These are phyloP conservation scores for Santalum album DNA, from an alignment of 164 flowering plant genomes.

Conservation along the genomic window DNA sequence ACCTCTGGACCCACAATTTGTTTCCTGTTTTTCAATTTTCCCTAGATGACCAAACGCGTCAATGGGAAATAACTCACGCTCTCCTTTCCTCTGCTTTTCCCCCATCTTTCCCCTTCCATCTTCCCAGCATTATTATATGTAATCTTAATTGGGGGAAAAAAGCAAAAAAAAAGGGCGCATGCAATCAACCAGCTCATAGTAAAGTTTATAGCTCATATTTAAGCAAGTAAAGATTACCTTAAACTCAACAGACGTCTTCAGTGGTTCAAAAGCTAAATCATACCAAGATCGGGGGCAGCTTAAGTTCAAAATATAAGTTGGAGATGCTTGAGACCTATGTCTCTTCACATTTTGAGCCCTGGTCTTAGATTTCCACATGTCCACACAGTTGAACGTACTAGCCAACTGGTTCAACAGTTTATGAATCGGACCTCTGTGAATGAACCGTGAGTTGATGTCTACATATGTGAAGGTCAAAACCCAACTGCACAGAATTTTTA, in stretches of 20 bases:
- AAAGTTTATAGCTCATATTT: not conserved
- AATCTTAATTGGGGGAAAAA: too few species aligned
- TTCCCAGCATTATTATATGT: too few species aligned
- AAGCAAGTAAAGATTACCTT: slow-evolving; percentile 42
- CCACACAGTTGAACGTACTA: slow-evolving; percentile 22
- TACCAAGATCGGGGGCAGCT: slow-evolving; percentile 58
- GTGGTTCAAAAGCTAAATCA: slow-evolving; percentile 70
- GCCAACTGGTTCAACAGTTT: slow-evolving; percentile 65
- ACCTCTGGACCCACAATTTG: too few species aligned
- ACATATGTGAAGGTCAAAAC: slow-evolving; percentile 32
- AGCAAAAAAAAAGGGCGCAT: not conserved
- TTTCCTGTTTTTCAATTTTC: too few species aligned
- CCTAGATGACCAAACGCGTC: too few species aligned
- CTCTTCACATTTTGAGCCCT: slow-evolving; percentile 32
- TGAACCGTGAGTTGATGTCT: slow-evolving; percentile 76
- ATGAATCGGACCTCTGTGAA: slow-evolving; percentile 75
- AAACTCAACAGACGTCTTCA: slow-evolving; percentile 68
- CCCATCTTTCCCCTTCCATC: too few species aligned
- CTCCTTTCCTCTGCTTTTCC: too few species aligned
- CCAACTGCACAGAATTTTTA: slow-evolving; percentile 6
- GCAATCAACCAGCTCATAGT: not conserved
- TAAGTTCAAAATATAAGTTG: slow-evolving; percentile 59
- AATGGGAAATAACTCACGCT: too few species aligned
- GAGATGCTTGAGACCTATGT: slow-evolving; percentile 36
- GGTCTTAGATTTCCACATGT: slow-evolving; percentile 19